Evolutionary conservation across 805 yeast species (phyloP).

Genomic region (Torulaspora indica): DNA sequence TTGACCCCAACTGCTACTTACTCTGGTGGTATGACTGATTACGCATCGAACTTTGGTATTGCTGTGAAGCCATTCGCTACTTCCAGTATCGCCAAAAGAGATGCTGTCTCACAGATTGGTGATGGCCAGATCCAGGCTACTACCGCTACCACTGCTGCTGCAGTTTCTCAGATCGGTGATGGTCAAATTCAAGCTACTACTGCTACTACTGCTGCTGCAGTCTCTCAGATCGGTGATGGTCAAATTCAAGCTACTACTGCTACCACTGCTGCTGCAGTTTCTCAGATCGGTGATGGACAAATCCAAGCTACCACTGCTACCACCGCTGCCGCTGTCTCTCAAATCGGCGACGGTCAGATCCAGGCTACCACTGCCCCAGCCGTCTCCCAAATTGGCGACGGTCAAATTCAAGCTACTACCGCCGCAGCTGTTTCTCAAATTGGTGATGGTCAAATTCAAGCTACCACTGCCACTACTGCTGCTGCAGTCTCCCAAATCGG

Average conservation of each 20-base stretch:
- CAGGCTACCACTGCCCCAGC: neutral
- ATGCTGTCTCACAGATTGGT: constrained; percentile 21
- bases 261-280: constrained; percentile 34
- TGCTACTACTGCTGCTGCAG: constrained; percentile 39
- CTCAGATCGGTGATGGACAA: constrained; percentile 47
- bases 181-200: neutral
- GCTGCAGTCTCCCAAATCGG: neutral
- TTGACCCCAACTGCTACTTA: constrained; percentile 59
- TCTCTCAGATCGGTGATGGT: constrained; percentile 48
- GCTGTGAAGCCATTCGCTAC: constrained; percentile 51
- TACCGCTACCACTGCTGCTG: constrained; percentile 39
- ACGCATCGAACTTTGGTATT: constrained; percentile 59
- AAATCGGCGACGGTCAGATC: constrained; percentile 25
- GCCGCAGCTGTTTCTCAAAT: constrained; percentile 32
- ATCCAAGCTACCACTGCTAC: constrained; percentile 35
- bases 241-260: constrained; percentile 38
- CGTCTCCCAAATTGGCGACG: neutral
- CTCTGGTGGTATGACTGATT: constrained; percentile 54
- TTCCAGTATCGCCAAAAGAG: constrained; percentile 37
- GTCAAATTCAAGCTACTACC: neutral
- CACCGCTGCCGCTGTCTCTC: constrained; percentile 18
- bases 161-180: neutral
- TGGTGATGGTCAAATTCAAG: constrained; percentile 42
- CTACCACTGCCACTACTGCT: constrained; percentile 24
- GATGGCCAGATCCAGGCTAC: neutral